Conservation (phyloP, 169 alveolate species). For the Plasmodium vinckei region DNA sequence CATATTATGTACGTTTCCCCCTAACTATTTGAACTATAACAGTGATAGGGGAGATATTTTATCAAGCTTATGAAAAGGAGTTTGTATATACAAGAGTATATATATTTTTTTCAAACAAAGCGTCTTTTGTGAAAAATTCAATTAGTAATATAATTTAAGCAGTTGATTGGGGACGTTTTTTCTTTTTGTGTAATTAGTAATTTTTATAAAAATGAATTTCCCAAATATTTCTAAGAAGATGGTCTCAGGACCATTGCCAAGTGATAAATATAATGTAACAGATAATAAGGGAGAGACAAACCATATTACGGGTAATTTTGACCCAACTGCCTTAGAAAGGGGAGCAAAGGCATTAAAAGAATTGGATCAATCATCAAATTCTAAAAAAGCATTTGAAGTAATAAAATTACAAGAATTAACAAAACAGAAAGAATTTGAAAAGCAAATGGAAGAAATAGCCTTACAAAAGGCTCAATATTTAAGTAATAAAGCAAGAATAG, state of each 20-base stretch:
- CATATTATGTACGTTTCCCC: too few species aligned
- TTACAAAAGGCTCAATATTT: constrained; percentile 76
- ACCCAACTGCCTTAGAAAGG: constrained; percentile 98
- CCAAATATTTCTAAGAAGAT: constrained; percentile 62
- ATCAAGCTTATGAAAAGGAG: too few species aligned
- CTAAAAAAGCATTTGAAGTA: constrained; percentile 96
- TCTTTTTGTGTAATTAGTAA: too few species aligned
- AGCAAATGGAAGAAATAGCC: constrained; percentile 89
- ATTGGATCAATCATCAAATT: constrained; percentile 94
- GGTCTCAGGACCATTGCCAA: background rate
- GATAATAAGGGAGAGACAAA: constrained; percentile 20
- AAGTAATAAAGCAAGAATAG: constrained; percentile 86
- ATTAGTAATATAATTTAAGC: too few species aligned
- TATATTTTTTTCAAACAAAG: too few species aligned
- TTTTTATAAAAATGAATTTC: constrained; percentile 16
- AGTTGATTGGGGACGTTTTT: too few species aligned
- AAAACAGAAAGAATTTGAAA: constrained; percentile 94
- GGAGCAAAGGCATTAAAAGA: constrained; percentile 99
- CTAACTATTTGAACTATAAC: too few species aligned
- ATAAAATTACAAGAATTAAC: constrained; percentile 96
- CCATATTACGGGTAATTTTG: constrained; percentile 85
- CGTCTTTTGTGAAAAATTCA: too few species aligned
- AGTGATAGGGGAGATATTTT: too few species aligned
- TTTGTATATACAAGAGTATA: too few species aligned
- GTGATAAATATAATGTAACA: background rate